Base-by-base conservation (phyloP, 1,139 yeast species). In the Suhomyces bokatorum region DNA sequence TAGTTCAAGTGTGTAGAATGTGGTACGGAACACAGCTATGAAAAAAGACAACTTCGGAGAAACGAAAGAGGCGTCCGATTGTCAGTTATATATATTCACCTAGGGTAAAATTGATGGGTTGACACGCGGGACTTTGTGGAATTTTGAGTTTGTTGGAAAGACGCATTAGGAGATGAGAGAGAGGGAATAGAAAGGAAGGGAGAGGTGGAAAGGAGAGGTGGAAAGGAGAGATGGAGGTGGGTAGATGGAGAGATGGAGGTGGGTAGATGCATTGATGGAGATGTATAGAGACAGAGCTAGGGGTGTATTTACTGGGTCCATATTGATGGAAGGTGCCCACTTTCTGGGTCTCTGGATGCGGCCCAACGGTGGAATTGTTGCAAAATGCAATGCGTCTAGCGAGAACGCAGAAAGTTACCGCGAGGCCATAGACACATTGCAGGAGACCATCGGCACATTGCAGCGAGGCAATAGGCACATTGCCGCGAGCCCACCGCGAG, bases 61-160 rank as follows among this genome's bases (percentile, higher is more conserved):
- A 34, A 24, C 16, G 22, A 32, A 32, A 20, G 27, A 35, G 32
- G 17, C n/a, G 24, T 20, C 24, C 24, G 24, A 20, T 20, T 20
- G 24, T 20, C 37, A 24, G 43, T 35, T 40, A 40, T 40, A 40
- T 40, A 40, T 40, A 40, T 35, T 15, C 30, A 32, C 38, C 28
- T 22, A 13, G 30, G 24, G 29, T 42, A 37, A 42, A 42, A 42
- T 36, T 42, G 44, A 42, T 42, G 44, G 44, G 44, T 42, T 42
- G 40, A 42, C 40, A 42, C 44, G 44, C 44, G 29, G 37, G 26
- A 22, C 8, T 42, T 42, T 42, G 40, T 37, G 40, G 31, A 17
- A 36, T n/a, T 35, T 42, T 42, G 22, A 11, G 44, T 37, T 42
- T 42, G 44, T 42, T 42, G 44, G 40, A 42, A 37, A 32, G 24